phyloP scores from a whole-genome alignment of 768 basidiomycete genomes.

The Rhizopogon vulgaris region DNA sequence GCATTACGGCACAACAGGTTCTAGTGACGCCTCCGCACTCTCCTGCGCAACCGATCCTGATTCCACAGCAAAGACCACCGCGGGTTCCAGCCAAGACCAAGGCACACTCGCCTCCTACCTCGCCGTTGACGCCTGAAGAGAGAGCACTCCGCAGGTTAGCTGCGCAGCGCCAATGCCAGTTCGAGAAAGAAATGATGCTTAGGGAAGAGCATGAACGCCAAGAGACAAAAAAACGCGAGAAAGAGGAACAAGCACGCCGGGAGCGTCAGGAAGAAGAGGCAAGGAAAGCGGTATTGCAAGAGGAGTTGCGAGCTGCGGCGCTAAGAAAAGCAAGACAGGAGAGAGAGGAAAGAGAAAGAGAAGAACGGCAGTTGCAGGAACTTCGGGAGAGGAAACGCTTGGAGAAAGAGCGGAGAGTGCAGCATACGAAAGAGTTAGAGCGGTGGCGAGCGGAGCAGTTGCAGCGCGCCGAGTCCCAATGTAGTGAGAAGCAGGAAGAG shows the following conservation, averaged over 20 bases:
- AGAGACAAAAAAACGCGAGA: conserved; percentile 25
- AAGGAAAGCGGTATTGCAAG: conserved; percentile 38
- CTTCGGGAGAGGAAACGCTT: conserved; percentile 41
- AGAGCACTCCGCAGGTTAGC: conserved; percentile 17
- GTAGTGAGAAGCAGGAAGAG: conserved; percentile 37
- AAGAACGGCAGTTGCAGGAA: conserved; percentile 37
- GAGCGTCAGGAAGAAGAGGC: conserved; percentile 37
- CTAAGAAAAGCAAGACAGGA: conserved; percentile 31
- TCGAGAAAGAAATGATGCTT: conserved; percentile 37
- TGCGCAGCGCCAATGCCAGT: conserved; percentile 15
- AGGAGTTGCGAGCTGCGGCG: conserved; percentile 31
- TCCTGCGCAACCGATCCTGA: background rate
- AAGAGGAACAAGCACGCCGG: conserved; percentile 5
- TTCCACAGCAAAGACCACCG: background rate
- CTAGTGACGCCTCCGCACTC: conserved; percentile 7
- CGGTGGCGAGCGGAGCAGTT: conserved; percentile 48
- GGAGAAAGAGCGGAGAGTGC: conserved; percentile 42
- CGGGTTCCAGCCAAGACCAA: conserved; percentile 1
- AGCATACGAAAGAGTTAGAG: conserved; percentile 46
- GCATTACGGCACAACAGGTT: background rate
- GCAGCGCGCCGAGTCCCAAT: conserved; percentile 37
- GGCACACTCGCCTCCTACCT: conserved; percentile 6
- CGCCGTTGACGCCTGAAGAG: conserved; percentile 20
- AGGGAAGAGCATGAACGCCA: conserved; percentile 41
- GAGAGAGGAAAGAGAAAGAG: conserved; percentile 36